Evolutionary conservation across 257 asterid species (phyloP), one percentile per base, ranked within the genome.

Genomic region (Solanum sitiens): DNA sequence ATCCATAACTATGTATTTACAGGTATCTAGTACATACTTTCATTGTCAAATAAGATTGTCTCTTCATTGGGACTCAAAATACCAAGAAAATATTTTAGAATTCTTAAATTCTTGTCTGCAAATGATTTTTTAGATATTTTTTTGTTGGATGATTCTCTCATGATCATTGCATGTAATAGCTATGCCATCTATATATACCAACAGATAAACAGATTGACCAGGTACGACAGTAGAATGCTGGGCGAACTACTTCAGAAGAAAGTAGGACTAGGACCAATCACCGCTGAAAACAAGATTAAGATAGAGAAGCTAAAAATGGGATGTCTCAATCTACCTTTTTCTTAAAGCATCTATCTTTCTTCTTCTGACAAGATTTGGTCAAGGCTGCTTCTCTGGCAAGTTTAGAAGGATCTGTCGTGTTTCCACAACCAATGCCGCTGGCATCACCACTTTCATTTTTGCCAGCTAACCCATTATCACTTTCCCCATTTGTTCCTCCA

Each of bases 311-410:
- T 32, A 37, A 18, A 86, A 80, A 74, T 47, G 85, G 40, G 32
- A 50, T 82, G 71, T 32, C 14, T 68, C 50, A 63, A 37, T 45
- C 30, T 92, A 95, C 99, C 99, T 93, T 93, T 90, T 92, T 94
- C 90, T 86, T 87, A 76, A 90, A 94, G 92, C 96, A 94, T 93
- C 96, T 92, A 68, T 92, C 97, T 79, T 92, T 95, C 88, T 95
- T 94, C 94, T 95, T 93, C 89, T 88, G 95, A 44, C 92, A 94
- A 89, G 94, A 94, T 91, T 94, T 95, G 92, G 89, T 89, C 91
- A 96, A 89, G 84, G 98, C 95, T 85, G 98, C 98, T 89, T 85
- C 92, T 75, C 96, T 88, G 45, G 95, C 92, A 88, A 91, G 90
- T 91, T 87, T 94, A 87, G 89, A 92, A 82, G 90, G 94, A 37